Evolutionary conservation across 345 rosid species (phyloP), one percentile per base, ranked within the genome.

Genomic region (Citrus australasica): DNA sequence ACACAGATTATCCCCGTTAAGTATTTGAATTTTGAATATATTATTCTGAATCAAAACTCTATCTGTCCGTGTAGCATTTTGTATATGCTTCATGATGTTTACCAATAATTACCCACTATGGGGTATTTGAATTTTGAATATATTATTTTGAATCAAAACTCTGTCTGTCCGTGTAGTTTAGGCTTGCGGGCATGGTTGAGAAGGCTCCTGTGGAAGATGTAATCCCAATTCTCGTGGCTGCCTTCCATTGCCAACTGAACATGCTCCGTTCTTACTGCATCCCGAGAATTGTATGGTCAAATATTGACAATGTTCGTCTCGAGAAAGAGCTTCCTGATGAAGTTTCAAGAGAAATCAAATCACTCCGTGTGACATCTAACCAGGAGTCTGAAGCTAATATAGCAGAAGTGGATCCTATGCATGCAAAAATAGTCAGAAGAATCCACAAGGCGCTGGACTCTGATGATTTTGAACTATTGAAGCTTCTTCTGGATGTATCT

Each of bases 371-470:
- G 30, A 4, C 53, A 70, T 21, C 67, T 33, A 59, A 35, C n/a
- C 35, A 66, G 63, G 86, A 67, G 22, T 38, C 67, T 17, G 78
- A 74, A 55, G 60, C 38, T n/a, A 69, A 42, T 38, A 51, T 6
- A 7, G 27, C 27, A 32, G 78, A 62, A 10, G 28, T 27, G 56
- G 79, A 76, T 35, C 37, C 37, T n/a, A 4, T n/a, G 17, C 77
- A 59, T 42, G 84, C 71, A 56, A 87, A 82, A 69, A 67, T 67
- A 69, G 79, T 82, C 46, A 71, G 79, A 78, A 81, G 71, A 69
- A 84, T 88, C 35, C 87, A 82, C 71, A 84, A 77, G 77, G 90
- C 90, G 40, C 56, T 88, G 38, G 88, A 88, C 53, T 82, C 82
- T 24, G 86, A 85, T 53, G 88, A 88, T 0, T 69, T 88, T 4